These are phyloP conservation scores for Adansonia madagascariensis DNA, from an alignment of 441 rosid species.

Conservation along the genomic window DNA sequence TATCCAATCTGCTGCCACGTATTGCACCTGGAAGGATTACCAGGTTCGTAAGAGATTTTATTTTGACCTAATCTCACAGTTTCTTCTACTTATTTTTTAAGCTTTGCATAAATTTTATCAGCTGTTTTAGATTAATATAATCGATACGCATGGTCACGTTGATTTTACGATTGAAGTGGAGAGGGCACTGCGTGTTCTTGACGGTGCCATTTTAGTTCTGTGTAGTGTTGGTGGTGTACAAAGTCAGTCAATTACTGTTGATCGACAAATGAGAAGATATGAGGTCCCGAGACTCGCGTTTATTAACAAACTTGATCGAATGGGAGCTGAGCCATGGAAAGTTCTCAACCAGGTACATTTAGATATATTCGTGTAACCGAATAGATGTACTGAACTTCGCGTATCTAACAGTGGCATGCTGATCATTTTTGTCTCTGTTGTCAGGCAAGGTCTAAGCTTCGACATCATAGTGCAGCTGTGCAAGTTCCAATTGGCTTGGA, in stretches of 20 bases:
- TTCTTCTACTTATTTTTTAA: neutral
- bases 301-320: constrained; percentile 95
- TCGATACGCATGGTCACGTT: constrained; percentile 96
- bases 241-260: constrained; percentile 98
- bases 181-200: constrained; percentile 94
- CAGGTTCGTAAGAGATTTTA: constrained; percentile 47
- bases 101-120: neutral
- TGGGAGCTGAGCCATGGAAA: constrained; percentile 99
- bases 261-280: constrained; percentile 97
- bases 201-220: constrained; percentile 91
- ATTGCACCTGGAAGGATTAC: constrained; percentile 92
- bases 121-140: constrained; percentile 71
- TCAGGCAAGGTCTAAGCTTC: constrained; percentile 90
- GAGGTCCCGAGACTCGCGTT: constrained; percentile 92
- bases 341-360: constrained; percentile 80
- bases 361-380: neutral
- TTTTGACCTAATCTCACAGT: neutral
- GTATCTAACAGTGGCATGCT: constrained; percentile 11
- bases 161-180: constrained; percentile 99
- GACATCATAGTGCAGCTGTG: constrained; percentile 91
- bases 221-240: constrained; percentile 99
- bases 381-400: neutral
- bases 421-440: constrained; percentile 22
- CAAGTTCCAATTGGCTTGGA: constrained; percentile 16
- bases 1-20: constrained; percentile 96